phyloP scores from a whole-genome alignment of 768 basidiomycete species.

The Myochromella boudieri region DNA sequence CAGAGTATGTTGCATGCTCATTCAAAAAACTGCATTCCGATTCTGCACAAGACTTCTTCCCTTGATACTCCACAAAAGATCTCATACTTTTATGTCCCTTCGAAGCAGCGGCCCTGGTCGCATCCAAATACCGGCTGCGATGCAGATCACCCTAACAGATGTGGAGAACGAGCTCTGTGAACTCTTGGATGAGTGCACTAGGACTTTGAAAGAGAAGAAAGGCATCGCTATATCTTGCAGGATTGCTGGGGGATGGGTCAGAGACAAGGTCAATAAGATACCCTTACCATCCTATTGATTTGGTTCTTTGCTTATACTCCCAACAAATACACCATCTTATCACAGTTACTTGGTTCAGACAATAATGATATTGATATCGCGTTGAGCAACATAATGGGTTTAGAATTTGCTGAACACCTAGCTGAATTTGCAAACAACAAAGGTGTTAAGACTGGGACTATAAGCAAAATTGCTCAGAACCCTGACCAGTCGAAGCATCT shows the following conservation, averaged over 20 bases:
- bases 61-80: neutral
- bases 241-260: conserved; percentile 97
- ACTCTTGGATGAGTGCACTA: conserved; percentile 79
- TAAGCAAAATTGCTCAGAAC: conserved; percentile 88
- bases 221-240: conserved; percentile 68
- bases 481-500: conserved; percentile 98
- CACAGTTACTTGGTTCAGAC: conserved; percentile 73
- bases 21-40: neutral
- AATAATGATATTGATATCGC: conserved; percentile 96
- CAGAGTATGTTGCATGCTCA: conserved; percentile 6
- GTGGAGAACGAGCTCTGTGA: conserved; percentile 69
- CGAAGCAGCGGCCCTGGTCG: conserved; percentile 11
- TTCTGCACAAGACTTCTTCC: neutral
- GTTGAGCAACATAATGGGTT: conserved; percentile 85
- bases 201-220: conserved; percentile 49
- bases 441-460: conserved; percentile 51
- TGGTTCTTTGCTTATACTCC: neutral
- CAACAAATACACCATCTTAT: conserved; percentile 2
- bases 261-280: conserved; percentile 78
- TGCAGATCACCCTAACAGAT: conserved; percentile 59
- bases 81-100: conserved; percentile 14
- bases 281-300: neutral
- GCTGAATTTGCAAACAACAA: conserved; percentile 56
- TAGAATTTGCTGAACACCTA: conserved; percentile 82
- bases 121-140: conserved; percentile 20